These are phyloP conservation scores for Kwoniella bestiolae DNA, from an alignment of 768 basidiomycete genomes.

Conservation along the genomic window DNA sequence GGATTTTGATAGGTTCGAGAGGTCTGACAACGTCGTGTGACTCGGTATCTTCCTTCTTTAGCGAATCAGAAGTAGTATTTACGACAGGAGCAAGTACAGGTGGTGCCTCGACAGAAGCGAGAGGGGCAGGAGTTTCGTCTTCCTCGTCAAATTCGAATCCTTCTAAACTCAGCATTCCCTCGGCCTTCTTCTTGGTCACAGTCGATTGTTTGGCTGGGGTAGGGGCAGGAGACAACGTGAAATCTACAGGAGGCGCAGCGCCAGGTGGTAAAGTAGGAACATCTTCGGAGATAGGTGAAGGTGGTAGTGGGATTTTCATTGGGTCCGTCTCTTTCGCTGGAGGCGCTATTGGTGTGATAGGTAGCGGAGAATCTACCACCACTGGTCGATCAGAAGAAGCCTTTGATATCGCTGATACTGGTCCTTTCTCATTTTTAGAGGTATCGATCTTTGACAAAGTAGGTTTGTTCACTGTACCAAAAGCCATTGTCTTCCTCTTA, in stretches of 20 bases:
- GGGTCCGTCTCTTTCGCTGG: constrained; percentile 29
- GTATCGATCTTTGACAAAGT: constrained; percentile 16
- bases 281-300: constrained; percentile 31
- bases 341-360: constrained; percentile 1
- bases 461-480: constrained; percentile 3
- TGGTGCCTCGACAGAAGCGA: not conserved
- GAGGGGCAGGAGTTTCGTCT: constrained; percentile 11
- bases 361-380: constrained; percentile 4
- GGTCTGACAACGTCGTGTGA: constrained; percentile 29
- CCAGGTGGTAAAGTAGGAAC: constrained; percentile 8
- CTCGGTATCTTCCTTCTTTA: constrained; percentile 25
- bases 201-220: not conserved
- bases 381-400: not conserved
- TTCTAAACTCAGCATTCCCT: constrained; percentile 38
- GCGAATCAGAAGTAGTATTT: not conserved
- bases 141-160: constrained; percentile 45
- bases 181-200: constrained; percentile 14
- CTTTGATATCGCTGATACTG: constrained; percentile 6
- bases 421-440: not conserved
- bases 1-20: constrained; percentile 25
- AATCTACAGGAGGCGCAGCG: constrained; percentile 2
- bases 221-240: not conserved
- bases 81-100: constrained; percentile 2
- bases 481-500: constrained; percentile 15
- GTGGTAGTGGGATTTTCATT: constrained; percentile 37